Evolutionary conservation across 208 protist genomes (phyloP).

Genomic region (Crithidia mellificae): DNA sequence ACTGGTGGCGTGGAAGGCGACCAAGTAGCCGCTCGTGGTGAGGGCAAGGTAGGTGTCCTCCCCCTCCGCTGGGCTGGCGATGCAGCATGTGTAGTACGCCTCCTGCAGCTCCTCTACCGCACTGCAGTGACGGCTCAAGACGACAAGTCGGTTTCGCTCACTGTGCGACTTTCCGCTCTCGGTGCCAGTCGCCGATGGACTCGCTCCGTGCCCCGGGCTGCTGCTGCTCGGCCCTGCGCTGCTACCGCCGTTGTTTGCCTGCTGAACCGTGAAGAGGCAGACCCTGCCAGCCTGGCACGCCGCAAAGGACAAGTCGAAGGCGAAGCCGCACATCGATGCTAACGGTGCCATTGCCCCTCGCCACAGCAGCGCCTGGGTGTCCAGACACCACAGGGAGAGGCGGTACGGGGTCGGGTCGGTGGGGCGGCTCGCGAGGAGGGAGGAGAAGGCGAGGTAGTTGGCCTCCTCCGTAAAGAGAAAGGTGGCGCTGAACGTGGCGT

Average conservation of each 20-base stretch:
- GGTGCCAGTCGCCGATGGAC: too few species aligned
- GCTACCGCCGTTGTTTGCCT: background rate
- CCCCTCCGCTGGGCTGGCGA: constrained; percentile 11
- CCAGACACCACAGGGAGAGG: constrained; percentile 66
- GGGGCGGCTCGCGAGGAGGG: constrained; percentile 44
- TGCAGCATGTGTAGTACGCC: constrained; percentile 57
- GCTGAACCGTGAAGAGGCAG: constrained; percentile 49
- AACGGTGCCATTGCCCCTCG: constrained; percentile 66
- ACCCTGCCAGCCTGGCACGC: constrained; percentile 48
- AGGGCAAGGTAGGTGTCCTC: constrained; percentile 55
- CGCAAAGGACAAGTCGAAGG: constrained; percentile 49
- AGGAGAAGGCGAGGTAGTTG: constrained; percentile 73
- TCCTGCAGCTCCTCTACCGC: constrained; percentile 60
- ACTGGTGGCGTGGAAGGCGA: constrained; percentile 59
- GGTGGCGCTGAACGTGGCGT: constrained; percentile 53
- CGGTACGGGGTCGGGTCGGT: constrained; percentile 38
- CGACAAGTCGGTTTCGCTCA: constrained; percentile 34
- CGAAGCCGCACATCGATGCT: constrained; percentile 50
- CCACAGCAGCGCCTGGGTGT: constrained; percentile 55
- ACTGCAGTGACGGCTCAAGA: constrained; percentile 65
- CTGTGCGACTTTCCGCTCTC: background rate
- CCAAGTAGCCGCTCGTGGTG: constrained; percentile 60
- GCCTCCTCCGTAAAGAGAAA: constrained; percentile 48
- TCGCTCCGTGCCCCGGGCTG: too few species aligned
- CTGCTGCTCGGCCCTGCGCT: too few species aligned